A percentile compares a stretch with the other conserved stretches of the same genome.
phyloP scores from a whole-genome alignment of 2,329 filamentous ascomycete genomes.

The Talaromyces pinophilus region DNA sequence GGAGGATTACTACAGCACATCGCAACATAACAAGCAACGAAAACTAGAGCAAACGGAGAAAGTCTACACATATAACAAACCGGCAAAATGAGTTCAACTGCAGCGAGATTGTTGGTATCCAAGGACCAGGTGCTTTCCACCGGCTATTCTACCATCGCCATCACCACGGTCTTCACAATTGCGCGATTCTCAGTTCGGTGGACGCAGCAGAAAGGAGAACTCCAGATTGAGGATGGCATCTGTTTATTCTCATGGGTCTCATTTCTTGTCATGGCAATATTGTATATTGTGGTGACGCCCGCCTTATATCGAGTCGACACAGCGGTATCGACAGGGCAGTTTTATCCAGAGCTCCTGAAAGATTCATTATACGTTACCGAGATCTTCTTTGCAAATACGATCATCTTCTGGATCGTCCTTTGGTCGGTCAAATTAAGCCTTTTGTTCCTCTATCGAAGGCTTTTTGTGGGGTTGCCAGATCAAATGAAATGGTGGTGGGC shows the following conservation, averaged over 20 bases:
- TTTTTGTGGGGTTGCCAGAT: constrained; percentile 36
- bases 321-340: constrained; percentile 26
- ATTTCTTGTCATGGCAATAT: constrained; percentile 33
- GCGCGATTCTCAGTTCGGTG: constrained; percentile 22
- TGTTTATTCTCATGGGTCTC: constrained; percentile 26
- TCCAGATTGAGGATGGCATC: constrained; percentile 24
- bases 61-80: neutral
- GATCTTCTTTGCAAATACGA: constrained; percentile 43
- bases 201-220: constrained; percentile 10
- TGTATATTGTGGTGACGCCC: constrained; percentile 42
- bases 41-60: neutral
- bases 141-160: constrained; percentile 27
- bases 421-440: constrained; percentile 47
- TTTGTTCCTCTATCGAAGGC: constrained; percentile 42
- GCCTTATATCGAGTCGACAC: constrained; percentile 36
- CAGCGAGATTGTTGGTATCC: constrained; percentile 13
- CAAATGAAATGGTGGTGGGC: constrained; percentile 43
- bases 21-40: neutral
- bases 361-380: constrained; percentile 38
- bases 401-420: constrained; percentile 43
- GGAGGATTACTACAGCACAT: neutral
- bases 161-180: constrained; percentile 26
- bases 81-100: constrained; percentile 20
- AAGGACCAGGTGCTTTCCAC: constrained; percentile 23
- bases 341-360: constrained; percentile 34